phyloP scores from a whole-genome alignment of 2,329 filamentous ascomycete genomes.

The Chaetomiaceae sp. region DNA sequence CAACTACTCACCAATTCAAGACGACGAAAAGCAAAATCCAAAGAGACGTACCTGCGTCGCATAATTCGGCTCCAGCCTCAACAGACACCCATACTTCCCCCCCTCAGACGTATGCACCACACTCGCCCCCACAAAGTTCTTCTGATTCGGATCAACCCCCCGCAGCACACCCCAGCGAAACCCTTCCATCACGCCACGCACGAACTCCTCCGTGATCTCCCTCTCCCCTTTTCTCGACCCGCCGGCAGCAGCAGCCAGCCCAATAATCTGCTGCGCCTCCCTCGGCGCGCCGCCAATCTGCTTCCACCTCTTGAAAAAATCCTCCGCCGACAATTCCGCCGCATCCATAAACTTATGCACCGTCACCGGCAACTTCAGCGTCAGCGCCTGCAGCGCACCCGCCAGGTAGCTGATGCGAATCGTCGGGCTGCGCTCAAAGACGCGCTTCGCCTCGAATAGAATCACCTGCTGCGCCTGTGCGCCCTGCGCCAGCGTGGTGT shows the following conservation, averaged over 20 bases:
- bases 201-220: conserved; percentile 64
- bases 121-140: conserved; percentile 89
- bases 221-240: conserved; percentile 47
- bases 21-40: not conserved
- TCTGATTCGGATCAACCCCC: conserved; percentile 82
- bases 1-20: not conserved
- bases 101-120: conserved; percentile 75
- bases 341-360: conserved; percentile 97
- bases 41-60: conserved; percentile 67
- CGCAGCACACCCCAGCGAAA: conserved; percentile 86
- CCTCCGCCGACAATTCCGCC: conserved; percentile 76
- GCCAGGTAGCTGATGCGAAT: conserved; percentile 92
- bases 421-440: conserved; percentile 80
- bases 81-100: conserved; percentile 88
- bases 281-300: conserved; percentile 87
- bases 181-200: conserved; percentile 67
- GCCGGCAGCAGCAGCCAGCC: conserved; percentile 39
- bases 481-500: conserved; percentile 67
- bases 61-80: conserved; percentile 93
- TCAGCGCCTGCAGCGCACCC: conserved; percentile 86
- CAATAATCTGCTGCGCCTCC: conserved; percentile 84
- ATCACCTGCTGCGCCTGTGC: conserved; percentile 87
- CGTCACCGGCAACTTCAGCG: conserved; percentile 79
- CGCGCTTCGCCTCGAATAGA: conserved; percentile 80
- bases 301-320: conserved; percentile 99